Percentiles rank a stretch among this genome's conserved stretches.
Conservation (phyloP, 108 stramenopile genomes). For the Bacterosira constricta region DNA sequence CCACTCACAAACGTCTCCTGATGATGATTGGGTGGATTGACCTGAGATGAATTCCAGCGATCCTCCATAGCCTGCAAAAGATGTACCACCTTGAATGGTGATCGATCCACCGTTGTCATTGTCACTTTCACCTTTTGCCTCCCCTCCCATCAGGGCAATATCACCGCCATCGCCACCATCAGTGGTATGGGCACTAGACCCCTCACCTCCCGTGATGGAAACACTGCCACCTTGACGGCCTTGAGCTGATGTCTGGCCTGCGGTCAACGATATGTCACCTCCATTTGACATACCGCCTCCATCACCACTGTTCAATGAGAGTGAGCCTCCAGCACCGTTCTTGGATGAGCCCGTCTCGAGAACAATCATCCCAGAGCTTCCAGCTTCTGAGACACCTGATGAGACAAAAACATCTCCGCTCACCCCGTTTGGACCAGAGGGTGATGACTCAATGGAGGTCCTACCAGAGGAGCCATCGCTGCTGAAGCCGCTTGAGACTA, state of each 20-base stretch:
- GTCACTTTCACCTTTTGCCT: slow-evolving; percentile 43
- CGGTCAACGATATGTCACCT: slow-evolving; percentile 38
- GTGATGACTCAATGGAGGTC: slow-evolving; percentile 10
- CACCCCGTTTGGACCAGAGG: slow-evolving; percentile 30
- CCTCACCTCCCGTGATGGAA: slow-evolving; percentile 37
- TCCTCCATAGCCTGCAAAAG: slow-evolving; percentile 28
- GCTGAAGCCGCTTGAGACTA: slow-evolving; percentile 21
- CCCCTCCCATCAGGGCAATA: slow-evolving; percentile 53
- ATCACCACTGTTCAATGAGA: slow-evolving; percentile 38
- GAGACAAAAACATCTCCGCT: slow-evolving; percentile 15
- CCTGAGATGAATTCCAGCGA: slow-evolving; percentile 31
- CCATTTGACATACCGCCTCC: slow-evolving; percentile 44
- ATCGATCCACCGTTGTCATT: slow-evolving; percentile 57
- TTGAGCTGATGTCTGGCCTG: slow-evolving; percentile 37
- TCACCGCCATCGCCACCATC: slow-evolving; percentile 74
- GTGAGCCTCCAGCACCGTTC: slow-evolving; percentile 47
- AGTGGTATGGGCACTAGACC: slow-evolving; percentile 35
- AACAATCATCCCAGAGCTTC: slow-evolving; percentile 42
- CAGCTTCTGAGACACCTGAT: slow-evolving; percentile 16
- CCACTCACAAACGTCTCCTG: slow-evolving; percentile 31
- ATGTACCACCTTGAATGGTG: slow-evolving; percentile 22
- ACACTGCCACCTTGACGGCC: slow-evolving; percentile 11
- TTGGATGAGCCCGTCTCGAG: slow-evolving; percentile 50
- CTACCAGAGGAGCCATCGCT: slow-evolving; percentile 21
- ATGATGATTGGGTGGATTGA: slow-evolving; percentile 14